These are phyloP conservation scores for Nidula niveotomentosa DNA, from an alignment of 1,284 basidiomycete genomes.

Conservation along the genomic window DNA sequence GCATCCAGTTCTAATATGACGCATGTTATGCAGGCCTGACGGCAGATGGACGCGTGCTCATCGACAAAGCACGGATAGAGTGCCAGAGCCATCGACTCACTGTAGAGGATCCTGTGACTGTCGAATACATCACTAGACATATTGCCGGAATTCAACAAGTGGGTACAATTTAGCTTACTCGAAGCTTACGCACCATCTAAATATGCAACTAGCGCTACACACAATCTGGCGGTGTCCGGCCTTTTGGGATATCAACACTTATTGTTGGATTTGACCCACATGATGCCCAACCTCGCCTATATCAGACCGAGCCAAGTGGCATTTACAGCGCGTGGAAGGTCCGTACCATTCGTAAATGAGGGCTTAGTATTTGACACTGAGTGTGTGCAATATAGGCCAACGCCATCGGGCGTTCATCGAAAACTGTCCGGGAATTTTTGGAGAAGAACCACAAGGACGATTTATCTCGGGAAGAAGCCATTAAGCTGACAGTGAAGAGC, in stretches of 20 bases:
- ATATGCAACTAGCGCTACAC: slow-evolving; percentile 60
- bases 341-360: slow-evolving; percentile 13
- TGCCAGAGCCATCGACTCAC: slow-evolving; percentile 98
- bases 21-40: slow-evolving; percentile 72
- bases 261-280: slow-evolving; percentile 98
- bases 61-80: slow-evolving; percentile 97
- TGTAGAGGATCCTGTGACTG: slow-evolving; percentile 97
- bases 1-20: background rate
- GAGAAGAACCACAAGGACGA: slow-evolving; percentile 99
- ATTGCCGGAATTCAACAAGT: slow-evolving; percentile 98
- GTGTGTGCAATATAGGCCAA: slow-evolving; percentile 67
- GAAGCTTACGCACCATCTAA: background rate
- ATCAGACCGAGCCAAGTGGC: slow-evolving; percentile 97
- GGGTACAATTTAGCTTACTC: slow-evolving; percentile 13
- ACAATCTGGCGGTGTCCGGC: slow-evolving; percentile 97
- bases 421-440: slow-evolving; percentile 98
- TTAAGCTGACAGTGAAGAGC: slow-evolving; percentile 96
- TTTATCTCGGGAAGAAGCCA: slow-evolving; percentile 83
- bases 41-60: slow-evolving; percentile 96
- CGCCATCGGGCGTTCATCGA: slow-evolving; percentile 96
- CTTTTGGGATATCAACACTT: slow-evolving; percentile 97
- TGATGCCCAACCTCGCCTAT: slow-evolving; percentile 86
- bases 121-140: slow-evolving; percentile 98
- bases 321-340: slow-evolving; percentile 99
- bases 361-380: background rate